These are phyloP conservation scores for Ampelocalamus luodianensis DNA, from an alignment of 176 grass and related monocot genomes.

Conservation along the genomic window DNA sequence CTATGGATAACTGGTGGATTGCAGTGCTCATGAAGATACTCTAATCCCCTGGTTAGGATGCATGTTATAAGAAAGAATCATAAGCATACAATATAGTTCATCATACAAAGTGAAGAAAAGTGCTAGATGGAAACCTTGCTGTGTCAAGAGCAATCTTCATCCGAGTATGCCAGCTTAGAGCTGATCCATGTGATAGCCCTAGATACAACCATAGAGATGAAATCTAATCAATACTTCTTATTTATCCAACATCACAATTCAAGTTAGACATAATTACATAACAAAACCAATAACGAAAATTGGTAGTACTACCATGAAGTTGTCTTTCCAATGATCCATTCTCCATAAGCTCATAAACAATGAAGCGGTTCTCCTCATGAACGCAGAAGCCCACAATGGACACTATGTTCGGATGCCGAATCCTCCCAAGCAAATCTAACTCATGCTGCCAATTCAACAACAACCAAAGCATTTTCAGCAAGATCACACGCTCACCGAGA, in stretches of 20 bases:
- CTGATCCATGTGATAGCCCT: slow-evolving; percentile 88
- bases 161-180: slow-evolving; percentile 84
- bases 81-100: slow-evolving; percentile 6
- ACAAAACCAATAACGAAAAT: background rate
- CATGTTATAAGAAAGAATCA: slow-evolving; percentile 40
- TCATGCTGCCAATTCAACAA: slow-evolving; percentile 70
- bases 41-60: slow-evolving; percentile 75
- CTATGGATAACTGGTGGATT: slow-evolving; percentile 87
- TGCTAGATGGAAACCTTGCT: slow-evolving; percentile 70
- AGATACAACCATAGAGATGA: slow-evolving; percentile 32
- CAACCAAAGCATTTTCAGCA: slow-evolving; percentile 15
- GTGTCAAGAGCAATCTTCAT: slow-evolving; percentile 99
- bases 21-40: slow-evolving; percentile 95
- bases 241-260: background rate
- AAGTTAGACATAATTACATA: slow-evolving; percentile 7
- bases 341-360: slow-evolving; percentile 91
- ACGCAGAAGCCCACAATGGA: slow-evolving; percentile 88
- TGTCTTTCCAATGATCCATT: slow-evolving; percentile 85
- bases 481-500: slow-evolving; percentile 1
- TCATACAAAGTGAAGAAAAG: slow-evolving; percentile 22
- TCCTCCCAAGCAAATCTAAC: slow-evolving; percentile 81
- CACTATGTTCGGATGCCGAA: slow-evolving; percentile 88
- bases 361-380: slow-evolving; percentile 61
- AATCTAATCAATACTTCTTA: slow-evolving; percentile 4
- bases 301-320: slow-evolving; percentile 70